phyloP scores from a whole-genome alignment of 2,329 filamentous ascomycete genomes.

The Hypomyces perniciosus region DNA sequence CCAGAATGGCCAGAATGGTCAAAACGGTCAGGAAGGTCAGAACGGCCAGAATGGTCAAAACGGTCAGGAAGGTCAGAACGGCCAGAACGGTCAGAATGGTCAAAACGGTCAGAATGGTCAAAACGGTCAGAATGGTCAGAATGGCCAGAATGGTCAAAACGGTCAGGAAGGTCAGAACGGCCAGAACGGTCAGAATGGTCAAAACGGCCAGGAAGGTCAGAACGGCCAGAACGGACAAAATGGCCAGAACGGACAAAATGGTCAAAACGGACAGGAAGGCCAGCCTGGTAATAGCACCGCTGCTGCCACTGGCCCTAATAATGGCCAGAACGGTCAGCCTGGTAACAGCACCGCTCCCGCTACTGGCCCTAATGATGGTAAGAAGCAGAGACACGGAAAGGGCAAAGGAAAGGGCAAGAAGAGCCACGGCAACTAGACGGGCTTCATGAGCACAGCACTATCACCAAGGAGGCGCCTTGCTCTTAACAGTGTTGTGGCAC shows the following conservation, averaged over 20 bases:
- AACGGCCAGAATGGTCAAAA: neutral
- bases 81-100: constrained; percentile 4
- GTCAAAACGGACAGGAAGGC: neutral
- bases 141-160: neutral
- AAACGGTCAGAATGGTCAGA: constrained; percentile 1
- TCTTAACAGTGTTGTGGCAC: constrained; percentile 47
- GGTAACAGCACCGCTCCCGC: constrained; percentile 4
- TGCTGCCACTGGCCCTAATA: neutral
- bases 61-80: neutral
- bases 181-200: neutral
- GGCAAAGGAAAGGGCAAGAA: constrained; percentile 5
- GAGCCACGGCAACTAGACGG: constrained; percentile 4
- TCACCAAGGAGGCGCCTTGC: constrained; percentile 27
- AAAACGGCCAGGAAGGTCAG: neutral
- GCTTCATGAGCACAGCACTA: constrained; percentile 9
- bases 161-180: neutral
- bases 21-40: constrained; percentile 2
- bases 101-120: neutral
- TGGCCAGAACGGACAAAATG: constrained; percentile 1
- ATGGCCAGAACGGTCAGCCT: constrained; percentile 1
- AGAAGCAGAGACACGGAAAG: constrained; percentile 1
- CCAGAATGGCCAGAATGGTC: neutral
- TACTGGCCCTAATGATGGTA: constrained; percentile 6
- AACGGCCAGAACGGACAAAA: constrained; percentile 2
- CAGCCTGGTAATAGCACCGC: neutral